Evolutionary conservation across 2,329 filamentous ascomycete species (phyloP).

Genomic region (Capronia coronata): DNA sequence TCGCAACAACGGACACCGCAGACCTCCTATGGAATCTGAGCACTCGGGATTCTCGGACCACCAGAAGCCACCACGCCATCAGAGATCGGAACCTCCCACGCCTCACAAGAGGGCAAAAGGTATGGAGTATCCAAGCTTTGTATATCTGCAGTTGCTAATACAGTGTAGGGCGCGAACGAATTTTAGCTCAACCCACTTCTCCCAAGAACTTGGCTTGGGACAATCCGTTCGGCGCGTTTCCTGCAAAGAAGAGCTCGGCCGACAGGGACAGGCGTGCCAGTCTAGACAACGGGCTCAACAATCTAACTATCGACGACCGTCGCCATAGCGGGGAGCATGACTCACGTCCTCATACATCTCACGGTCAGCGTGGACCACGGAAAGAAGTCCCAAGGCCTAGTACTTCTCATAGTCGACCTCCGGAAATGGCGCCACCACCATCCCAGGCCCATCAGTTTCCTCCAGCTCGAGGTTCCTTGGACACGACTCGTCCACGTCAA

Average conservation of each 20-base stretch:
- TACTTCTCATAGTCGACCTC: constrained; percentile 16
- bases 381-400: constrained; percentile 14
- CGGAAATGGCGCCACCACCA: constrained; percentile 3
- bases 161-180: constrained; percentile 28
- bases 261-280: constrained; percentile 34
- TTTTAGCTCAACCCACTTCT: constrained; percentile 32
- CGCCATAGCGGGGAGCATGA: constrained; percentile 9
- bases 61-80: constrained; percentile 10
- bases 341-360: constrained; percentile 20
- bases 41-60: background rate
- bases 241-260: constrained; percentile 31
- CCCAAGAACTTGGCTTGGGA: constrained; percentile 40
- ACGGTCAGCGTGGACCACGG: constrained; percentile 13
- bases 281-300: constrained; percentile 23
- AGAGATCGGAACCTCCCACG: constrained; percentile 20
- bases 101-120: constrained; percentile 30
- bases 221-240: constrained; percentile 45
- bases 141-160: constrained; percentile 3
- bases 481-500: background rate
- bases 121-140: constrained; percentile 20
- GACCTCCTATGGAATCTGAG: constrained; percentile 14
- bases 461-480: background rate
- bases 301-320: constrained; percentile 7
- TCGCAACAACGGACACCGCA: constrained; percentile 16
- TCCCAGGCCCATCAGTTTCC: constrained; percentile 2